Percentiles rank a stretch among this genome's conserved stretches.
Conservation (phyloP, 2,329 filamentous ascomycete genomes). For the Emericellopsis cladophorae region DNA sequence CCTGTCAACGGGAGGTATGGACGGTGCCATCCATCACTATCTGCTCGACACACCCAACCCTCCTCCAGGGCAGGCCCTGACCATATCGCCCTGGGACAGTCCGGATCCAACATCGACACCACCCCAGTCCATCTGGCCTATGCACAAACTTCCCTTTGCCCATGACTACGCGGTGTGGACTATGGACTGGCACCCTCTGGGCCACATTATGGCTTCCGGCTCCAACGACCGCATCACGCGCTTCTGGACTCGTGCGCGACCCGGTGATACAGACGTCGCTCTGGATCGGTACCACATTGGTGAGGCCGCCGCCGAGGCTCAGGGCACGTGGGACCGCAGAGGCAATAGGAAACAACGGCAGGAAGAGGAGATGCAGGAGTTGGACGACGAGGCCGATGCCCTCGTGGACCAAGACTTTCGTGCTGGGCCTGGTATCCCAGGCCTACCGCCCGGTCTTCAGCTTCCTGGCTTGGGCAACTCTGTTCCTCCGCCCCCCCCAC, state of each 20-base stretch:
- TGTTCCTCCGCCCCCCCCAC: constrained; percentile 22
- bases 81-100: constrained; percentile 73
- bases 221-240: constrained; percentile 94
- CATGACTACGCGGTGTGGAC: constrained; percentile 97
- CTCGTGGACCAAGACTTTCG: constrained; percentile 76
- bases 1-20: constrained; percentile 79
- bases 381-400: constrained; percentile 86
- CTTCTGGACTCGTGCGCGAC: constrained; percentile 87
- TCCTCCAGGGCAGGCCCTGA: constrained; percentile 57
- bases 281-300: constrained; percentile 94
- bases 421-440: constrained; percentile 40
- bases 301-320: constrained; percentile 81
- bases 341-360: constrained; percentile 67
- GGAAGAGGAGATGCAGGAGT: constrained; percentile 87
- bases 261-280: constrained; percentile 73
- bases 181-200: constrained; percentile 92
- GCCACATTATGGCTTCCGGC: constrained; percentile 87
- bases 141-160: constrained; percentile 74
- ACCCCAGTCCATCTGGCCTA: constrained; percentile 83
- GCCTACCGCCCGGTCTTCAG: constrained; percentile 30
- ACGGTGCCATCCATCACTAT: constrained; percentile 86
- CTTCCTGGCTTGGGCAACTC: constrained; percentile 29
- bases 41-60: constrained; percentile 91
- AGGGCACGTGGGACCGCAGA: constrained; percentile 85
- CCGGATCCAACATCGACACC: constrained; percentile 68